Conservation (phyloP, 768 basidiomycete genomes). For the Holtermanniella nyarrowii region DNA sequence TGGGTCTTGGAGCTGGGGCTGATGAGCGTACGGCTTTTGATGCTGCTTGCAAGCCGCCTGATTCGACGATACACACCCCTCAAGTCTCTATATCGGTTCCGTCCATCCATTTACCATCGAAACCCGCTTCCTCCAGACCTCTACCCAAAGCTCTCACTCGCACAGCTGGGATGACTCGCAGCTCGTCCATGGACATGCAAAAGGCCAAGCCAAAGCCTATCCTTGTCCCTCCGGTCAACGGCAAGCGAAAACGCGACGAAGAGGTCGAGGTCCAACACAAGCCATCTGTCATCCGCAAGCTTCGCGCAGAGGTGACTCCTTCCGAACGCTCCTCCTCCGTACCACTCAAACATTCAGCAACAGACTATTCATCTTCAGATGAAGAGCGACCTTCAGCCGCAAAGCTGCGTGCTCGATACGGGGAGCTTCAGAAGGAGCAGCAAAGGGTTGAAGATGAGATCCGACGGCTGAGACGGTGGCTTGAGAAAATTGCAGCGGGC, state of each 20-base stretch:
- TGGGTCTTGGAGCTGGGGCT: slow-evolving; percentile 19
- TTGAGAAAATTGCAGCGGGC: neutral
- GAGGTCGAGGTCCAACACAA: neutral
- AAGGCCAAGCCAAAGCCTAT: neutral
- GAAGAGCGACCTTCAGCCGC: slow-evolving; percentile 4
- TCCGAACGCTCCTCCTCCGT: neutral
- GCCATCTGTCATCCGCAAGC: neutral
- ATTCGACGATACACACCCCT: no score
- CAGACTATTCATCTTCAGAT: neutral
- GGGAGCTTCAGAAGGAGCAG: slow-evolving; percentile 28
- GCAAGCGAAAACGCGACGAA: neutral
- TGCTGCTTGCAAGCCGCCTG: neutral
- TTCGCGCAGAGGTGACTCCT: neutral
- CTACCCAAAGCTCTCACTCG: neutral
- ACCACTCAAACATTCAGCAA: neutral
- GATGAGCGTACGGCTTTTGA: slow-evolving; percentile 27
- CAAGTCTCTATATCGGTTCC: no score
- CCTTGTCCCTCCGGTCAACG: neutral
- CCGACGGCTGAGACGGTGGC: neutral
- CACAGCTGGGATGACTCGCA: neutral
- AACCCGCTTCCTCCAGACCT: no score
- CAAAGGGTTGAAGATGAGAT: slow-evolving; percentile 1
- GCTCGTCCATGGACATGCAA: neutral
- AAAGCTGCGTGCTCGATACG: slow-evolving; percentile 22
- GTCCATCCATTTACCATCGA: no score